A percentile compares a stretch with the other conserved stretches of the same genome.
Evolutionary conservation across 164 flowering plant genomes (phyloP).

Genomic region (Piper longum): DNA sequence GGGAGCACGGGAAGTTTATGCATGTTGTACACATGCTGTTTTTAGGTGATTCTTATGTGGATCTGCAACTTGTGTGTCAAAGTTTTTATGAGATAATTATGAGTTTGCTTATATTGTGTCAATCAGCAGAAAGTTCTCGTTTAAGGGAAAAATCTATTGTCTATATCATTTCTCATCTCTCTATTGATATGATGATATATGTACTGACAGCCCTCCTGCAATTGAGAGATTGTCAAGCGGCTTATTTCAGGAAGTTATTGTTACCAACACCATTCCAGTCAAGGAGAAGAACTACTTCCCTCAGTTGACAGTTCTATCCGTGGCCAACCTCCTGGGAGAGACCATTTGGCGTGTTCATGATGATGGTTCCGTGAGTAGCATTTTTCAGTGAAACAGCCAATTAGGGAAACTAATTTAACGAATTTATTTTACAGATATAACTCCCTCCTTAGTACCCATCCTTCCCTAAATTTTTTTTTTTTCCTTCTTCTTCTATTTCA

Average conservation of each 20-base stretch:
- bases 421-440: not conserved
- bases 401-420: not conserved
- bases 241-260: slow-evolving; percentile 78
- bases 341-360: slow-evolving; percentile 95
- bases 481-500: not conserved
- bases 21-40: slow-evolving; percentile 80
- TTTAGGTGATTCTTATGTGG: slow-evolving; percentile 32
- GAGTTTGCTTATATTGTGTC: not conserved
- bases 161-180: not conserved
- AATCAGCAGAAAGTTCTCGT: too few species aligned
- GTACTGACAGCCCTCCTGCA: slow-evolving; percentile 64
- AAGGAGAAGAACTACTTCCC: slow-evolving; percentile 68
- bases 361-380: slow-evolving; percentile 86
- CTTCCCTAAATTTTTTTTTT: not conserved
- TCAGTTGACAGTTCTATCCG: slow-evolving; percentile 68
- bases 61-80: not conserved
- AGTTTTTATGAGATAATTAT: too few species aligned
- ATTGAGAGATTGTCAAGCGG: slow-evolving; percentile 80
- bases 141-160: not conserved
- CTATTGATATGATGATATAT: not conserved
- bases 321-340: slow-evolving; percentile 83
- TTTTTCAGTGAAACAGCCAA: slow-evolving; percentile 26
- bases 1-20: slow-evolving; percentile 83
- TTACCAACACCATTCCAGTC: slow-evolving; percentile 76
- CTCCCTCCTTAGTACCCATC: not conserved